Conservation (phyloP, 345 rosid genomes). For the Citrus unshiu region DNA sequence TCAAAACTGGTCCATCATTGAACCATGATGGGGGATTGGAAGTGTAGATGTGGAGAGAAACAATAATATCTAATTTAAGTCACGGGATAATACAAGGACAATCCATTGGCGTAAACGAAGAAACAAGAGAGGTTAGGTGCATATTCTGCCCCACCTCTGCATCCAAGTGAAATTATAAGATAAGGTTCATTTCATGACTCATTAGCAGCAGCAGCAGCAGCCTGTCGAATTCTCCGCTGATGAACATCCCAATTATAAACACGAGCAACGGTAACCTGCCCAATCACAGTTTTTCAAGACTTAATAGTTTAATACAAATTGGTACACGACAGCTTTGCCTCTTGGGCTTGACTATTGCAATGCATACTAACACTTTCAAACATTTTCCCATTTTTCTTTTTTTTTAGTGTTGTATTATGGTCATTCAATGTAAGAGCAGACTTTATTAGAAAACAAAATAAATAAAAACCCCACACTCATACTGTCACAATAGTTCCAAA, state of each 20-base stretch:
- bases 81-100: slow-evolving; percentile 4
- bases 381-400: not conserved
- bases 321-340: not conserved
- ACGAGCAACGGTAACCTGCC: slow-evolving; percentile 82
- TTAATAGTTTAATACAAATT: not conserved
- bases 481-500: not conserved
- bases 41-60: not conserved
- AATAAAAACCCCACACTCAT: not conserved
- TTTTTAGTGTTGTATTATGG: not conserved
- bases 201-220: slow-evolving; percentile 31
- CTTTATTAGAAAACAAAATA: not conserved
- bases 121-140: slow-evolving; percentile 10
- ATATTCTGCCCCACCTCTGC: slow-evolving; percentile 1
- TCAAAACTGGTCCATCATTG: slow-evolving; percentile 11
- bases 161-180: not conserved
- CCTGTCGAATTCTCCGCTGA: slow-evolving; percentile 68
- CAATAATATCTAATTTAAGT: not conserved
- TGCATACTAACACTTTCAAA: not conserved
- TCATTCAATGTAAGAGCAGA: not conserved
- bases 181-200: slow-evolving; percentile 30
- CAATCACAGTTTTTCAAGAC: not conserved
- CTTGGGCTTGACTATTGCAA: not conserved
- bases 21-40: not conserved
- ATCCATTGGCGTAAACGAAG: slow-evolving; percentile 1
- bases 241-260: slow-evolving; percentile 93